Percentiles rank a stretch among this genome's conserved stretches.
phyloP scores from a whole-genome alignment of 306 rosid genomes.

The Quercus parvula region DNA sequence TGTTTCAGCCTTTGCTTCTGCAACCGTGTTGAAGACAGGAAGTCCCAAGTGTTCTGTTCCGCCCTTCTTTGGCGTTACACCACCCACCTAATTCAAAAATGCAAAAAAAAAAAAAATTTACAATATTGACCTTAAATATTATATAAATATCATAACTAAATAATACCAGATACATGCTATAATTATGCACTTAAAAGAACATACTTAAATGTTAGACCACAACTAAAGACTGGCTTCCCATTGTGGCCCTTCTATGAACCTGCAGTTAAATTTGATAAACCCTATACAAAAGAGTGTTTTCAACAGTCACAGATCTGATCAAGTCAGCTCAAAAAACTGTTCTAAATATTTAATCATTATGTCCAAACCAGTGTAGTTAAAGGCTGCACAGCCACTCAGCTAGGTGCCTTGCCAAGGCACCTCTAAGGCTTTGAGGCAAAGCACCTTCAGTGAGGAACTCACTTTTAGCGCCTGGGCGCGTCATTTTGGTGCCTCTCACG shows the following conservation, averaged over 20 bases:
- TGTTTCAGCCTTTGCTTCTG: slow-evolving; percentile 94
- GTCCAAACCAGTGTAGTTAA: not conserved
- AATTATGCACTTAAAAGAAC: not conserved
- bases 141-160: not conserved
- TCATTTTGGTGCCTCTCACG: too few species aligned
- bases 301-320: not conserved
- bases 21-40: slow-evolving; percentile 90
- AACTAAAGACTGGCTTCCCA: not conserved
- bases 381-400: too few species aligned
- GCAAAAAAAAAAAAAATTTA: not conserved
- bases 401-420: too few species aligned
- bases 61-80: slow-evolving; percentile 98
- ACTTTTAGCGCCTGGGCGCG: too few species aligned
- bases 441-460: too few species aligned
- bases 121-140: not conserved
- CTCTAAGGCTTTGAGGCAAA: too few species aligned
- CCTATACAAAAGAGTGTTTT: not conserved
- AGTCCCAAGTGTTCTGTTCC: slow-evolving; percentile 98
- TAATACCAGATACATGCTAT: not conserved
- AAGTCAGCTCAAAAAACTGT: not conserved
- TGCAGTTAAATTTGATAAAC: not conserved
- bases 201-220: not conserved
- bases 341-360: not conserved
- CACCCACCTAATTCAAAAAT: slow-evolving; percentile 63
- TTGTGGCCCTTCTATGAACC: not conserved